Base-by-base conservation (phyloP, 208 protist genomes). In the Trypanosoma mega region DNA sequence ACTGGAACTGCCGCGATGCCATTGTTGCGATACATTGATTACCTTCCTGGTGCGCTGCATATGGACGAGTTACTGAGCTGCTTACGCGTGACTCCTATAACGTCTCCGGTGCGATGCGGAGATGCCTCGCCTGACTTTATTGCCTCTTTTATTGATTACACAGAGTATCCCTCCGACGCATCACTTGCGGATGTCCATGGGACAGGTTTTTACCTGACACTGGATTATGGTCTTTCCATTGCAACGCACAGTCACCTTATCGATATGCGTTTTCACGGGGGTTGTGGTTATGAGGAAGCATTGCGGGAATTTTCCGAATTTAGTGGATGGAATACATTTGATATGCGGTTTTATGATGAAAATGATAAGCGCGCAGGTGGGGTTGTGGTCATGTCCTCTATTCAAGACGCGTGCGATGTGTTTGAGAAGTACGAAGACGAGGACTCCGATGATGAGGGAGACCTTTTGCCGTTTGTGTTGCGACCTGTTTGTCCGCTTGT, bases 371-470 rank as follows among this genome's bases (percentile, higher is more conserved):
- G 66, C 18, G 57, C 78, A n/a, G 80, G 84, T n/a, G 87, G 87
- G 45, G 72, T 94, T 20, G 63, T 94, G 18, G 82, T 94, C 20
- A 78, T 94, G 68, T 84, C 87, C 1, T 80, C 84, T 4, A 72
- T 82, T 48, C 81, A 90, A 50, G 87, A 94, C 44, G 87, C 78
- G 23, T 84, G 71, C 62, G 87, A 94, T 66, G 29, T 94, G 7
- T 76, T 94, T 41, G 87, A 94, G 55, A 82, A 76, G 63, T 94
- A 94, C 68, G 87, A 94, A 51, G 87, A 94, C 58, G 87, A 94
- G 53, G 87, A 94, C 67, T 86, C 78, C 7, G 87, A 94, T 63
- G 87, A 94, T 65, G 83, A 94, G 36, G 78, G 81, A 21, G 84
- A 86, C 44, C 34, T 89, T 7, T 64, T 94, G n/a, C 81, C 79